Evolutionary conservation across 257 asterid genomes (phyloP), one percentile per base, ranked within the genome.

Genomic region (Nicotiana undulata): DNA sequence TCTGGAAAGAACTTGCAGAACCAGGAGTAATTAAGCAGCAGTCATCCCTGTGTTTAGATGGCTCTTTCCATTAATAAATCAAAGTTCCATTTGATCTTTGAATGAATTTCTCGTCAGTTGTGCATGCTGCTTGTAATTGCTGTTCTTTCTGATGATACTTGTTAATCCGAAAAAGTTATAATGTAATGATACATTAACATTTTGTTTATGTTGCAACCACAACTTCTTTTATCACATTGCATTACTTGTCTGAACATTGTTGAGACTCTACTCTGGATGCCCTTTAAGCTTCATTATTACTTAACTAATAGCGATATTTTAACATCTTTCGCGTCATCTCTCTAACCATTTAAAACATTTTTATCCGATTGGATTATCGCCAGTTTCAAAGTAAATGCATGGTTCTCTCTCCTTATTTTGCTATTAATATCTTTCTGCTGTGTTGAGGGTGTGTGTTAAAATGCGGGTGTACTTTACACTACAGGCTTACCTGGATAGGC

Each of bases 61-160:
- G 17, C 26, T 49, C 79, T 46, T 26, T 26, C 61, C 61, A 74
- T 49, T 15, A 26, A 16, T 40, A 49, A 74, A 49, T 49, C 46
- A 74, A 74, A 74, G 79, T 49, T 74, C 79, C 79, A 49, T 49
- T 51, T 74, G 44, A 49, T 26, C 79, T 49, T 74, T 74, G 63
- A 49, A 74, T 15, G 28, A 49, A 24, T 74, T 74, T 0, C 12
- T 44, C 44, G 79, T 26, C 46, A 49, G 79, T 20, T 49, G 8
- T 49, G 16, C 51, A 24, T 49, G 44, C 34, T 49, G 61, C 44
- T 74, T 49, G 79, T 74, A 74, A 44, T 70, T 70, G 6, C 63
- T 49, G 61, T 49, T 72, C 53, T 5, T 72, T 55, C 24, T 74
- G 44, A 37, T 24, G 44, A 74, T 74, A 24, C 79, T 74, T 49